These are phyloP conservation scores for Furcasterigmium sp. DNA, from an alignment of 2,329 filamentous ascomycete genomes.

Conservation along the genomic window DNA sequence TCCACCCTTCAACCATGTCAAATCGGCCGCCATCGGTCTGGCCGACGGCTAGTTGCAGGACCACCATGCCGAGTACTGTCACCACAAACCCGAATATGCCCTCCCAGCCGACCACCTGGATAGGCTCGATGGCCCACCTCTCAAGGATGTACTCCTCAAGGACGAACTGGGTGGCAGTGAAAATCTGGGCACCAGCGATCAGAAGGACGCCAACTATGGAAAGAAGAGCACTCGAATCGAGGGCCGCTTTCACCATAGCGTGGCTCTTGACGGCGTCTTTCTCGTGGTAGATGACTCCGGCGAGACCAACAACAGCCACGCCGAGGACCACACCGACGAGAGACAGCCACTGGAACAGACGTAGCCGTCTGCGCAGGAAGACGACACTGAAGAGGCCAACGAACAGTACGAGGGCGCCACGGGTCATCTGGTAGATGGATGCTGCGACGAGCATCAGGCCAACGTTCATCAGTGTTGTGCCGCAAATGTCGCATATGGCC, in stretches of 20 bases:
- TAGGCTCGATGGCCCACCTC: constrained; percentile 62
- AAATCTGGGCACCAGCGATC: constrained; percentile 92
- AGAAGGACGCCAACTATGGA: constrained; percentile 80
- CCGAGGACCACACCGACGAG: constrained; percentile 82
- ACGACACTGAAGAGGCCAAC: constrained; percentile 92
- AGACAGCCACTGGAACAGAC: constrained; percentile 88
- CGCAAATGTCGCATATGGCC: constrained; percentile 88
- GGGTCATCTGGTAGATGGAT: constrained; percentile 98
- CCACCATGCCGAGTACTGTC: constrained; percentile 72
- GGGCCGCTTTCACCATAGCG: background rate
- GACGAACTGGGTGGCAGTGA: constrained; percentile 95
- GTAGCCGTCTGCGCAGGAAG: constrained; percentile 75
- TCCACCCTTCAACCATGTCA: constrained; percentile 81
- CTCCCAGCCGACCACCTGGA: constrained; percentile 94
- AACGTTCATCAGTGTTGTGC: constrained; percentile 95
- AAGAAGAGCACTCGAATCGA: constrained; percentile 44
- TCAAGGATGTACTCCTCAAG: constrained; percentile 88
- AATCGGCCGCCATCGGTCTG: constrained; percentile 68
- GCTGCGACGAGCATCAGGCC: constrained; percentile 90
- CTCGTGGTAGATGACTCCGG: constrained; percentile 75
- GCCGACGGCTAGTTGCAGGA: constrained; percentile 75
- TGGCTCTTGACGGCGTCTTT: constrained; percentile 37
- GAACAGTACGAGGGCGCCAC: constrained; percentile 90
- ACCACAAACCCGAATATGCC: constrained; percentile 83
- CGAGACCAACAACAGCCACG: constrained; percentile 84